Conservation (phyloP, 495 filamentous ascomycete species). For the Hypomontagnella monticulosa region DNA sequence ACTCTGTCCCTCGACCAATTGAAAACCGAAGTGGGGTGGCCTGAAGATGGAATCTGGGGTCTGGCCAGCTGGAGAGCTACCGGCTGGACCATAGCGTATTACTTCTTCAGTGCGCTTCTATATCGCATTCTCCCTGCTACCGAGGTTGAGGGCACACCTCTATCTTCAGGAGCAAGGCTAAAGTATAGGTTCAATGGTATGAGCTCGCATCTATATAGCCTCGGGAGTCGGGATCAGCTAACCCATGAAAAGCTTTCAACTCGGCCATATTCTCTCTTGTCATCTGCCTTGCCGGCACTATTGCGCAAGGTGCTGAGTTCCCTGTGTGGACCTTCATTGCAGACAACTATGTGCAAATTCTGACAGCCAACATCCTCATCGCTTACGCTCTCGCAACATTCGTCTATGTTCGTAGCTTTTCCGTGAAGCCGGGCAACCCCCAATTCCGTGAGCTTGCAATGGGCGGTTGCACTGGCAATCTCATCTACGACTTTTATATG, state of each 20-base stretch:
- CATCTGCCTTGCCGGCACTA: constrained; percentile 75
- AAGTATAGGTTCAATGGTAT: constrained; percentile 92
- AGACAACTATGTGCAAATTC: constrained; percentile 86
- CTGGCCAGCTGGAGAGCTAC: constrained; percentile 69
- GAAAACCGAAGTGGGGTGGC: constrained; percentile 84
- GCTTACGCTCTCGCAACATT: constrained; percentile 72
- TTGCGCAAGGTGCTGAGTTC: constrained; percentile 80
- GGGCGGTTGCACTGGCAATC: constrained; percentile 84
- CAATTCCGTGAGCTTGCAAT: constrained; percentile 75
- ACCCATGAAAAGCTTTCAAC: constrained; percentile 68
- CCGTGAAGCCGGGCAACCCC: constrained; percentile 69
- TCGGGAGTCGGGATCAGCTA: neutral
- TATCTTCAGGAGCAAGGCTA: constrained; percentile 75
- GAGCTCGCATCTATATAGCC: constrained; percentile 13
- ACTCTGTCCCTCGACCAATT: constrained; percentile 74
- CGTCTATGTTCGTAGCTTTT: constrained; percentile 83
- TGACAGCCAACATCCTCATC: constrained; percentile 84
- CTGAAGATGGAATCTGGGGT: constrained; percentile 70
- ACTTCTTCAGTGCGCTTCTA: constrained; percentile 76
- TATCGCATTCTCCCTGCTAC: constrained; percentile 82
- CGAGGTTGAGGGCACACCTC: constrained; percentile 72
- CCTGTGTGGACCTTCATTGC: constrained; percentile 91
- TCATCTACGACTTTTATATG: constrained; percentile 96
- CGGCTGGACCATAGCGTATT: constrained; percentile 78
- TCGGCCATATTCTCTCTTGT: constrained; percentile 76